Conservation (phyloP, 176 grass and related monocot genomes). For the Cenchrus purpureus region DNA sequence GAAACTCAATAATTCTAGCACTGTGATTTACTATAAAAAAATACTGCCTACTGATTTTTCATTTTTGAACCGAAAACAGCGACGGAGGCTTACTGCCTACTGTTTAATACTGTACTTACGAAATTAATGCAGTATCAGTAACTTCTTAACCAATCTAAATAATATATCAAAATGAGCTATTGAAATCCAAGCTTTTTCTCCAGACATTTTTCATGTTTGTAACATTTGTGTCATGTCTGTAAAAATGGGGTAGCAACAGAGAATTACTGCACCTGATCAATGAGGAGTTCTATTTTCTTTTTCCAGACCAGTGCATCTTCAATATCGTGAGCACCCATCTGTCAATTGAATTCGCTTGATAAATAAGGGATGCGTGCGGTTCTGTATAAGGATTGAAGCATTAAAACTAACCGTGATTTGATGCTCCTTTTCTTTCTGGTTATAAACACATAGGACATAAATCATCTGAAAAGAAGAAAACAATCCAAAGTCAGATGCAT, state of each 20-base stretch:
- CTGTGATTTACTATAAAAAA: conserved; percentile 28
- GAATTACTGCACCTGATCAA: conserved; percentile 77
- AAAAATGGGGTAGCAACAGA: background rate
- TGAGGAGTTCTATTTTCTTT: conserved; percentile 85
- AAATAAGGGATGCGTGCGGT: background rate
- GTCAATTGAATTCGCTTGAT: conserved; percentile 21
- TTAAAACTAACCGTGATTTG: conserved; percentile 74
- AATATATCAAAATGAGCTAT: background rate
- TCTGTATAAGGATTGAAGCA: conserved; percentile 8
- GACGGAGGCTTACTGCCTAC: background rate
- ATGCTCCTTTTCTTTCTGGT: conserved; percentile 90
- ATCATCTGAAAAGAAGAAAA: conserved; percentile 65
- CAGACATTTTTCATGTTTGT: background rate
- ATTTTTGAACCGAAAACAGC: background rate
- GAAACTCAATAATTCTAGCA: background rate
- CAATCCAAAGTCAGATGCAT: conserved; percentile 1
- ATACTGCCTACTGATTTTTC: background rate
- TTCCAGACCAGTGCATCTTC: conserved; percentile 89
- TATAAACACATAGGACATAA: conserved; percentile 92
- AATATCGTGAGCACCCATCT: conserved; percentile 93
- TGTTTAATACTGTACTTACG: background rate
- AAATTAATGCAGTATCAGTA: background rate
- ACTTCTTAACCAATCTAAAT: background rate
- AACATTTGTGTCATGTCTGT: background rate
- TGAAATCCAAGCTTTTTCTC: background rate